Evolutionary conservation across 495 filamentous ascomycete genomes (phyloP), one percentile per base, ranked within the genome.

Genomic region (Aspergillus incahuasiensis): DNA sequence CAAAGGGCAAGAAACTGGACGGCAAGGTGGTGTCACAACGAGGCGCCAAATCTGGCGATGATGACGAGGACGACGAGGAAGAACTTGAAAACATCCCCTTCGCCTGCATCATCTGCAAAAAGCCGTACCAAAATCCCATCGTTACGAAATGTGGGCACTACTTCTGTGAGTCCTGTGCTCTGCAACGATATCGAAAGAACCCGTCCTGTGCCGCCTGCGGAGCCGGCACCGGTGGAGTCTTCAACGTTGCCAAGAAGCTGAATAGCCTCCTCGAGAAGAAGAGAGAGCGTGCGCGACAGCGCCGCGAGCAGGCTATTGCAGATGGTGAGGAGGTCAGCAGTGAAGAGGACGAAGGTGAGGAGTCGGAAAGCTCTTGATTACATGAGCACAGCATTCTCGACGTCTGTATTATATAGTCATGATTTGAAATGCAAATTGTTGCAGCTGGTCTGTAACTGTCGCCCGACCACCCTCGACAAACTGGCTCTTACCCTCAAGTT

Each of bases 71-170:
- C 4, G 87, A 85, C 2, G 89, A 94, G 55, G 88, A 90, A 57
- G 85, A 83, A 20, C 68, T 96, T 28, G 88, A 95, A 67, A 87
- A 83, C 54, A 96, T 97, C 28, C 94, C 94, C 0, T 98, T 97
- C 66, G 90, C 85, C n/a, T 98, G 94, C 65, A 84, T 97, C 57
- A 89, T 97, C 55, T 98, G 94, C 76, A 84, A 84, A 63, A 82
- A 83, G 40, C 71, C 84, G 8, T 98, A 98, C 69, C 86, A 84
- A 60, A 75, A 83, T 45, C 91, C 94, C 2, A 85, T 97, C 18
- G 74, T 92, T 12, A 98, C 94, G 30, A 88, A 88, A 59, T 97
- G 95, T 55, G 86, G 90, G 5, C 95, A 97, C 68, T 97, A 97
- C 63, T 98, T 97, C 59, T 98, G 94, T 69, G 87, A 96, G 65